phyloP scores from a whole-genome alignment of 805 yeast species.

The Myxozyma nipponensis region DNA sequence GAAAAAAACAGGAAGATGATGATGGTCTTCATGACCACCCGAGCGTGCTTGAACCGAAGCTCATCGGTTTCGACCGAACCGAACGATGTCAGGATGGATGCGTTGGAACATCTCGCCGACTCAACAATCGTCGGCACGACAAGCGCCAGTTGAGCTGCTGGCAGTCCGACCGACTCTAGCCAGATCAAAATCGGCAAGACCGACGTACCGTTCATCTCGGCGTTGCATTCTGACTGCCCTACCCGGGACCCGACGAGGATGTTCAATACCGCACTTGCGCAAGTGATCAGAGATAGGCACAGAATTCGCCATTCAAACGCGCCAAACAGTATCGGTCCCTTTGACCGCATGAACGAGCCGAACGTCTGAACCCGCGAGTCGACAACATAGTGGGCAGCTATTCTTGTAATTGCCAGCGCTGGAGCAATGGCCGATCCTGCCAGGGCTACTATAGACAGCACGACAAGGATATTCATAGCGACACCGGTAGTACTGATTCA shows the following conservation, averaged over 20 bases:
- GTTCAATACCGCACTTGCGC: conserved; percentile 6
- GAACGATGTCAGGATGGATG: neutral
- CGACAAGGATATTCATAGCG: conserved; percentile 8
- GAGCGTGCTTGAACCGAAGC: neutral
- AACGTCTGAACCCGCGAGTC: neutral
- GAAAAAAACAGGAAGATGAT: conserved; percentile 5
- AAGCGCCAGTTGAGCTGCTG: conserved; percentile 10
- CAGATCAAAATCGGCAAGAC: conserved; percentile 16
- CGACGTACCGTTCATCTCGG: neutral
- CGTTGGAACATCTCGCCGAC: conserved; percentile 1
- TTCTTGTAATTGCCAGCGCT: conserved; percentile 4
- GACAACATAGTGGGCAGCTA: conserved; percentile 3
- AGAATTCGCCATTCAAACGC: conserved; percentile 19
- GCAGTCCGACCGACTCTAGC: conserved; percentile 8
- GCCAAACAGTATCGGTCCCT: conserved; percentile 8
- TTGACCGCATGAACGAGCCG: neutral
- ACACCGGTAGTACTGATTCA: too few relatives aligned
- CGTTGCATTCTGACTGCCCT: conserved; percentile 7
- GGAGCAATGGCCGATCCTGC: conserved; percentile 7
- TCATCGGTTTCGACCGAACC: neutral
- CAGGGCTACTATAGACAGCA: conserved; percentile 7
- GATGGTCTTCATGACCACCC: conserved; percentile 1
- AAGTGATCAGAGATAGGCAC: conserved; percentile 4
- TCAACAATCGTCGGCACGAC: conserved; percentile 13
- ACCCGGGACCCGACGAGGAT: conserved; percentile 7